Percentiles rank a stretch among this genome's conserved stretches.
These are phyloP conservation scores for Persicaria maculosa DNA, from an alignment of 148 eudicot genomes.

Conservation along the genomic window DNA sequence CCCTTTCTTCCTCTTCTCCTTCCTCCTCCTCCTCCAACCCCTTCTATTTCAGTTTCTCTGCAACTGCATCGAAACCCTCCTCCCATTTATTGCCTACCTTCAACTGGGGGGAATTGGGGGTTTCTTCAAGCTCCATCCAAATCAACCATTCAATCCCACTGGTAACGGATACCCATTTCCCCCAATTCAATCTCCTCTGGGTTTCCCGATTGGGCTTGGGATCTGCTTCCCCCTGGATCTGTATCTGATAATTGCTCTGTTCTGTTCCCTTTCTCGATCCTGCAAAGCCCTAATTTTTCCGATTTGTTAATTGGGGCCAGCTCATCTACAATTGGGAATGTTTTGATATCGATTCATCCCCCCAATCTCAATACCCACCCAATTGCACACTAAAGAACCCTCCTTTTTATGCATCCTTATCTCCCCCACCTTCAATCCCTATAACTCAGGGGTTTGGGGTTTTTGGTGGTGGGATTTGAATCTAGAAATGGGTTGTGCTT, in stretches of 20 bases:
- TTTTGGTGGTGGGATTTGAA: background rate
- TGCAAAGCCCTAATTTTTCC: background rate
- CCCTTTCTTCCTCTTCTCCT: background rate
- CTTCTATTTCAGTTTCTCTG: background rate
- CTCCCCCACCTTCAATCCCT: background rate
- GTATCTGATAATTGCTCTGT: background rate
- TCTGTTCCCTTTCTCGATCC: background rate
- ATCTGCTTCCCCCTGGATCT: constrained; percentile 1
- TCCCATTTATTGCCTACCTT: background rate
- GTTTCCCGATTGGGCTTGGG: background rate
- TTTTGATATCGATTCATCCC: background rate
- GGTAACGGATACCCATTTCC: background rate
- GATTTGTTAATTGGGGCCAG: constrained; percentile 1
- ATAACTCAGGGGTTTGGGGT: background rate
- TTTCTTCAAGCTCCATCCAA: background rate
- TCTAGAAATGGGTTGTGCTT: constrained; percentile 68
- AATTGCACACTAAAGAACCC: background rate
- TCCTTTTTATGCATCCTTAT: constrained; percentile 2
- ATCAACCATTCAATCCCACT: background rate
- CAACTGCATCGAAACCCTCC: background rate
- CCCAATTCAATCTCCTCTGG: background rate
- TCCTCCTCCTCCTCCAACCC: background rate
- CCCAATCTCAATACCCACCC: background rate
- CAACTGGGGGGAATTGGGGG: background rate
- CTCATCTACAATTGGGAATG: background rate